These are phyloP conservation scores for Helotiales sp. DNA, from an alignment of 2,329 filamentous ascomycete species.

Conservation along the genomic window DNA sequence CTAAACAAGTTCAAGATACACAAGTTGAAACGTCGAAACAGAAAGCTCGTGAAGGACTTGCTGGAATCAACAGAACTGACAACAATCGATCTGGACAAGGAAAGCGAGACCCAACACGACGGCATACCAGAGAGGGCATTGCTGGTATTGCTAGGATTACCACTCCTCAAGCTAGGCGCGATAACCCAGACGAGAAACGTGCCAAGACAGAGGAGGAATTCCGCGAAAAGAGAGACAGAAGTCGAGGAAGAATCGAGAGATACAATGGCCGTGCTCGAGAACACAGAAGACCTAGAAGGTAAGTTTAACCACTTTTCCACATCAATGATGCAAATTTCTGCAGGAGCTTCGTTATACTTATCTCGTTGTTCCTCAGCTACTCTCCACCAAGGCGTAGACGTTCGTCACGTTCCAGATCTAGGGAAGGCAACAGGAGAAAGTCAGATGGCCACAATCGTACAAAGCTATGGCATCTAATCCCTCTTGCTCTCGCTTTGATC, in stretches of 20 bases:
- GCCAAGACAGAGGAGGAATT: too few relatives aligned
- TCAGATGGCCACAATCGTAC: background rate
- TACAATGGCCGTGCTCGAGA: too few relatives aligned
- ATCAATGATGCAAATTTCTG: too few relatives aligned
- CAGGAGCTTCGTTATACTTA: too few relatives aligned
- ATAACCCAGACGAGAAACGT: too few relatives aligned
- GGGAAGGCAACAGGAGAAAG: background rate
- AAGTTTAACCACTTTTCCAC: too few relatives aligned
- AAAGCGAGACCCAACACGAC: background rate
- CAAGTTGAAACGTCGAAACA: too few relatives aligned
- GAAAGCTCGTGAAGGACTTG: background rate
- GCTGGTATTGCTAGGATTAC: too few relatives aligned
- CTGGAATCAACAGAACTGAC: background rate
- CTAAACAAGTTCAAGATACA: background rate
- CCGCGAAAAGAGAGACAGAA: too few relatives aligned
- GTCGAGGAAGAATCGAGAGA: too few relatives aligned
- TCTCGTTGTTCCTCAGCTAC: background rate
- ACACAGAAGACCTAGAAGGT: background rate
- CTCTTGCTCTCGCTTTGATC: conserved; percentile 9
- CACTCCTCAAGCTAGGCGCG: too few relatives aligned
- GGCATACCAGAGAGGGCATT: background rate
- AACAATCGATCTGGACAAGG: background rate
- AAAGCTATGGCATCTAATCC: conserved; percentile 13
- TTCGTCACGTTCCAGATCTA: background rate
- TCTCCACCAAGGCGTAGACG: background rate